Evolutionary conservation across 2,329 filamentous ascomycete species (phyloP).

Genomic region (Chalaropsis ovoidea): DNA sequence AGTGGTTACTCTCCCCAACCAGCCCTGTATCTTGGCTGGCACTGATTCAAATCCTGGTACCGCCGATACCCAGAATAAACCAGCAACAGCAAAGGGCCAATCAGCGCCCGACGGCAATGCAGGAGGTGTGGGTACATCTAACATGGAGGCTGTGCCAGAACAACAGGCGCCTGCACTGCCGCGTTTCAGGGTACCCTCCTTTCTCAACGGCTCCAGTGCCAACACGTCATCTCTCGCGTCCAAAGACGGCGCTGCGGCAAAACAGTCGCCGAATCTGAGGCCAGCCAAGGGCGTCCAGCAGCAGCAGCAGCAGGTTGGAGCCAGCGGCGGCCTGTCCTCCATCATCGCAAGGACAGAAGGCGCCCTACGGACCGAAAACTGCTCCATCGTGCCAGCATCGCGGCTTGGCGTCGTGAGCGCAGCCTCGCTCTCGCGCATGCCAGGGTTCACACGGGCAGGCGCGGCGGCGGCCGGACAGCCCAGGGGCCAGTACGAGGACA

Average conservation of each 20-base stretch:
- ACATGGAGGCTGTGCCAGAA: not conserved
- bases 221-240: not conserved
- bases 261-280: no score
- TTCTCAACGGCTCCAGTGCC: conserved; percentile 1
- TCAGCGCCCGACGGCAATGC: not conserved
- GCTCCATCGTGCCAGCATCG: not conserved
- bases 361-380: not conserved
- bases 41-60: not conserved
- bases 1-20: not conserved
- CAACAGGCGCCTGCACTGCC: not conserved
- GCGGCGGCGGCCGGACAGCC: not conserved
- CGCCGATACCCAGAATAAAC: not conserved
- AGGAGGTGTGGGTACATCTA: not conserved
- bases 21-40: not conserved
- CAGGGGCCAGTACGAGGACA: no score
- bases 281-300: no score
- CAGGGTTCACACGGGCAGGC: not conserved
- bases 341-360: conserved; percentile 9
- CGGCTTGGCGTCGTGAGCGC: not conserved
- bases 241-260: no score
- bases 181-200: not conserved
- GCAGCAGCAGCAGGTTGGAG: not conserved
- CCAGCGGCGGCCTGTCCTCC: not conserved
- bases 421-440: not conserved
- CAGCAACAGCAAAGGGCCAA: not conserved